Base-by-base conservation (phyloP, 148 eudicot species). In the Nyssa sinensis region DNA sequence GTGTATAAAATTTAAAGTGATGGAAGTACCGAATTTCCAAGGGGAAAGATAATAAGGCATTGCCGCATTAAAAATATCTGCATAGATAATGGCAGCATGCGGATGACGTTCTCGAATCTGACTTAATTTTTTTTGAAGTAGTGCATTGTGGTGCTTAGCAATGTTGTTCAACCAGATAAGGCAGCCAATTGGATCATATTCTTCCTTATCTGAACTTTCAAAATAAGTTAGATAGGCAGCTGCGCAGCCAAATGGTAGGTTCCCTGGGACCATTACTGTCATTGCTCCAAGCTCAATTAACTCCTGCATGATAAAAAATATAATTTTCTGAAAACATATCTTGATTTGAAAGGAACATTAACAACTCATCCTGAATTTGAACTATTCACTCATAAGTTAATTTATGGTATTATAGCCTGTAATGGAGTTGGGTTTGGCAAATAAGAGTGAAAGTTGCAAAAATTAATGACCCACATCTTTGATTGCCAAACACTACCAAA, bases 141-240 rank as follows among this genome's bases (percentile, higher is more conserved):
- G 27, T 19, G 39, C 24, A 57, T 82, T 82, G 32, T 82, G 77
- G 31, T 75, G 49, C 61, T 51, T 13, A 16, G 80, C 28, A 16
- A 82, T 32, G 13, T 78, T 28, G 67, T 82, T 75, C 35, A 75
- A 27, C 80, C 77, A 75, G 5, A 28, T 75, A 17, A 82, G 27
- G 47, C 85, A 82, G 7, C 85, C 85, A 16, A 82, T 82, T 67
- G 75, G 58, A 16, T 82, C 85, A 35, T 75, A 75, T 28, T 82
- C 77, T 21, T 69, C 34, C 19, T 10, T 19, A n/a, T 41, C n/a
- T 0, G 77, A 28, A 27, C 10, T 62, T 13, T 35, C 17, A 49
- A 49, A 78, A 28, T 37, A 17, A 10, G 79, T 67, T 25, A 82
- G 53, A 32, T 70, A 61, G 51, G 32, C 31, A 7, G 85, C 27